Base-by-base conservation (phyloP, 345 rosid genomes). In the Camelina hispida region DNA sequence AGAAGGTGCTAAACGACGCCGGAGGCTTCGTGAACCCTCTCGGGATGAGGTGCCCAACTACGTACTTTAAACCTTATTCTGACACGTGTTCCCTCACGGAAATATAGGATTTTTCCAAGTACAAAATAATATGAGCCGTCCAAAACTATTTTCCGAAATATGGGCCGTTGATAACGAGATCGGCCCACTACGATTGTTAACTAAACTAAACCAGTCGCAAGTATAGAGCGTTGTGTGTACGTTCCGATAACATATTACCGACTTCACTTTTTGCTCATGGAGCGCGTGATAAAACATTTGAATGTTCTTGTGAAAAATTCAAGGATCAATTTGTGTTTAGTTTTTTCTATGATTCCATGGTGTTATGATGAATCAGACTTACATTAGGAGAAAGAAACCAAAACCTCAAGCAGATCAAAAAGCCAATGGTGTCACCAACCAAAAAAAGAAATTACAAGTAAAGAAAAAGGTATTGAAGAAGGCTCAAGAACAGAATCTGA, bases 21-120 rank as follows among this genome's bases (percentile, higher is more conserved):
- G 69, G 74, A 78, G 51, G 4, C 28, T 78, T 78, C 81, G 60
- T 78, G 81, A 78, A 66, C 59, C 37, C 69, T 78, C 81, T 78
- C 81, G 78, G 13, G 81, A 78, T 72, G 68, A n/a, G 48, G 23
- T 62, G 28, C 68, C 16, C 4, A 43, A 48, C 40, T 30, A 53
- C 34, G 32, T 32, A 65, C 50, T 42, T 42, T 53, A 6, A 25
- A 11, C n/a, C 35, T 44, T 38, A 17, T 66, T 53, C 13, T 34
- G 74, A 82, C 78, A 69, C 71, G 75, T 75, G 79, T 62, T 46
- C 2, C 46, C 7, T 77, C 53, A 12, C 7, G 52, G 9, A 8
- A 20, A 25, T 44, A 25, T 46, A 42, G 25, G 25, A 18, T 17
- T 23, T 76, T 38, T 14, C 12, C 0, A 58, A 15, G 13, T 50